Evolutionary conservation across 345 rosid genomes (phyloP).

Genomic region (Ceriops tagal): DNA sequence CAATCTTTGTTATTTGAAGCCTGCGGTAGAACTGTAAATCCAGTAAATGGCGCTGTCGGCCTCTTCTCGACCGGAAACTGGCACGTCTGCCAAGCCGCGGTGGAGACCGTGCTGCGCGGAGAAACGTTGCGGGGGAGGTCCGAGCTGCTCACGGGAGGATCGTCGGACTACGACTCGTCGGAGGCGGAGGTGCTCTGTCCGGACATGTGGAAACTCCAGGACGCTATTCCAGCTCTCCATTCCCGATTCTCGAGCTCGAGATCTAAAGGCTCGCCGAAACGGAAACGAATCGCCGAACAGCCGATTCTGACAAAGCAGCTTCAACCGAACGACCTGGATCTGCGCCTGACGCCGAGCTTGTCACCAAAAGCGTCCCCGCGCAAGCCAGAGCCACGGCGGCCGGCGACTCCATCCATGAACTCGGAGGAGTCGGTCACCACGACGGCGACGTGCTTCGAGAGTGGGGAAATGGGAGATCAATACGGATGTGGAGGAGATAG

Average conservation of each 20-base stretch:
- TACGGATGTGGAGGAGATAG: conserved; percentile 36
- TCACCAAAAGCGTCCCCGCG: conserved; percentile 19
- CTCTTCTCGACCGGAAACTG: conserved; percentile 89
- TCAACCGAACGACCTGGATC: conserved; percentile 61
- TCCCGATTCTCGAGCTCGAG: conserved; percentile 68
- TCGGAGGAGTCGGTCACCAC: conserved; percentile 83
- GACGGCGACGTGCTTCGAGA: conserved; percentile 46
- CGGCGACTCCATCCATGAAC: conserved; percentile 73
- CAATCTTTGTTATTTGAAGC: conserved; percentile 87
- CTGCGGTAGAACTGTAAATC: conserved; percentile 93
- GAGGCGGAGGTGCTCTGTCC: conserved; percentile 51
- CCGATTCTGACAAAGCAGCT: conserved; percentile 4
- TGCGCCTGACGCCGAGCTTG: conserved; percentile 47
- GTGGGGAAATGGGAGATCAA: conserved; percentile 30
- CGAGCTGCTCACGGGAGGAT: conserved; percentile 44
- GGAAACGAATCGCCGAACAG: conserved; percentile 42
- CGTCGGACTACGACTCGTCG: conserved; percentile 61
- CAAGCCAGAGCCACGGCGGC: conserved; percentile 41
- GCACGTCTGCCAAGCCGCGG: conserved; percentile 85
- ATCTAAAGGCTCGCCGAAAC: conserved; percentile 51
- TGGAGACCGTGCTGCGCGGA: conserved; percentile 82
- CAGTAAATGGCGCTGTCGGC: conserved; percentile 94
- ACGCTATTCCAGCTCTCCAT: conserved; percentile 34
- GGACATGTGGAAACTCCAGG: conserved; percentile 51
- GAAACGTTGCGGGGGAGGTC: conserved; percentile 64